phyloP scores from a whole-genome alignment of 306 rosid species.

The Begonia loranthoides region DNA sequence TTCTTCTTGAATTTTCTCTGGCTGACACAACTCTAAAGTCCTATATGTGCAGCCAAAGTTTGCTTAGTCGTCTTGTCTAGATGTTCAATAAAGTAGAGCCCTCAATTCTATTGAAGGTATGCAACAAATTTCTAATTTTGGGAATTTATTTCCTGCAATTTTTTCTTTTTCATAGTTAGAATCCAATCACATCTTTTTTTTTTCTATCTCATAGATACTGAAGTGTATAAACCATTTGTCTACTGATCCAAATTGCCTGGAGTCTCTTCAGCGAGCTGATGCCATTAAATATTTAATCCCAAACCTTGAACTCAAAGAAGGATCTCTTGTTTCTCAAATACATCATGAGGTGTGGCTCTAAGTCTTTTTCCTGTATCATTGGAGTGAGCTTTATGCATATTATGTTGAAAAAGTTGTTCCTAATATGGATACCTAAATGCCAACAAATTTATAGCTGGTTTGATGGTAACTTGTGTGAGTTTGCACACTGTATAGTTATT shows the following conservation, averaged over 20 bases:
- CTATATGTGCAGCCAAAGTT: constrained; percentile 91
- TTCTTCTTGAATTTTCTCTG: constrained; percentile 91
- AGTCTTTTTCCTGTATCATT: neutral
- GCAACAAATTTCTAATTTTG: constrained; percentile 5
- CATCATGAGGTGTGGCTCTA: constrained; percentile 60
- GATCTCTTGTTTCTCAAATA: constrained; percentile 83
- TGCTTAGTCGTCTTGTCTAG: constrained; percentile 97
- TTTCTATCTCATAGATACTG: constrained; percentile 45
- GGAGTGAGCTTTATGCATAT: too few species aligned
- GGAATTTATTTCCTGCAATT: neutral
- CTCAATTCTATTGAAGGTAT: constrained; percentile 85
- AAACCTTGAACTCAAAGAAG: constrained; percentile 95
- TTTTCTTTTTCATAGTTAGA: neutral
- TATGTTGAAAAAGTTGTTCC: too few species aligned
- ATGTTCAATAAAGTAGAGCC: constrained; percentile 99
- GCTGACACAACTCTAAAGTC: constrained; percentile 92
- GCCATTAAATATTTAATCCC: constrained; percentile 97
- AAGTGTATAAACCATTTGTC: constrained; percentile 87
- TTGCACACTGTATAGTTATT: too few species aligned
- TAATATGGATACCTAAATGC: too few species aligned
- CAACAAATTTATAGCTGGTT: too few species aligned
- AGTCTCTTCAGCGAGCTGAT: constrained; percentile 96
- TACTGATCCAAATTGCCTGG: constrained; percentile 99
- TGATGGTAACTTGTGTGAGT: too few species aligned
- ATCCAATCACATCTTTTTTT: constrained; percentile 1